phyloP scores from a whole-genome alignment of 2,329 filamentous ascomycete species.

The Diaporthe nobilis region DNA sequence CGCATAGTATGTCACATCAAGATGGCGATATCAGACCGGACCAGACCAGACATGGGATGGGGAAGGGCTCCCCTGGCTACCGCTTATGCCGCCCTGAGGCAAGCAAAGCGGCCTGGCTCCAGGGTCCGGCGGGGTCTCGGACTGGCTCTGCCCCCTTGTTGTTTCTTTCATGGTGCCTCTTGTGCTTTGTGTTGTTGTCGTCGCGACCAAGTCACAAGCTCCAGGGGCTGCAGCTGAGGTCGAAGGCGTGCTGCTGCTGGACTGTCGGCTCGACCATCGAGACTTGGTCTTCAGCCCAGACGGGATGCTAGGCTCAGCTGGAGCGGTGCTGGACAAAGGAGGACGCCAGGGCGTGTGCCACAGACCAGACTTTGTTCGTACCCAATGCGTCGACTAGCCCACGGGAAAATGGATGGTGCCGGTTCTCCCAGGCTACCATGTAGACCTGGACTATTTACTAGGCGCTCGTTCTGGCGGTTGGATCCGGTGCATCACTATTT shows the following conservation, averaged over 20 bases:
- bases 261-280: neutral
- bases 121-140: constrained; percentile 21
- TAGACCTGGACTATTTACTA: neutral
- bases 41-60: constrained; percentile 29
- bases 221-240: constrained; percentile 8
- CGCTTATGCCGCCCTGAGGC: constrained; percentile 27
- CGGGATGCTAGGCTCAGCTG: constrained; percentile 11
- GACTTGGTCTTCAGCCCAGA: constrained; percentile 7
- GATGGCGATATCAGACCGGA: constrained; percentile 24
- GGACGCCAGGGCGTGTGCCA: constrained; percentile 8
- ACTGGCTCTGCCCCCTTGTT: constrained; percentile 2
- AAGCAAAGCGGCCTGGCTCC: constrained; percentile 21
- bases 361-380: neutral
- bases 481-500: constrained; percentile 3
- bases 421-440: neutral
- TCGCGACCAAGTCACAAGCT: constrained; percentile 3
- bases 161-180: constrained; percentile 7
- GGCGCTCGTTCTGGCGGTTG: constrained; percentile 20
- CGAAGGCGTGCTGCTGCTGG: neutral
- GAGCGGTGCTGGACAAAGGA: constrained; percentile 22
- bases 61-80: constrained; percentile 17
- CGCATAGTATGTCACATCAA: constrained; percentile 31
- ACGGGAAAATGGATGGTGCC: constrained; percentile 5
- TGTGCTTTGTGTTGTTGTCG: constrained; percentile 9
- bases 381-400: constrained; percentile 19